Evolutionary conservation across 2,329 filamentous ascomycete species (phyloP), one percentile per base, ranked within the genome.

Genomic region (Septoria petroselini): DNA sequence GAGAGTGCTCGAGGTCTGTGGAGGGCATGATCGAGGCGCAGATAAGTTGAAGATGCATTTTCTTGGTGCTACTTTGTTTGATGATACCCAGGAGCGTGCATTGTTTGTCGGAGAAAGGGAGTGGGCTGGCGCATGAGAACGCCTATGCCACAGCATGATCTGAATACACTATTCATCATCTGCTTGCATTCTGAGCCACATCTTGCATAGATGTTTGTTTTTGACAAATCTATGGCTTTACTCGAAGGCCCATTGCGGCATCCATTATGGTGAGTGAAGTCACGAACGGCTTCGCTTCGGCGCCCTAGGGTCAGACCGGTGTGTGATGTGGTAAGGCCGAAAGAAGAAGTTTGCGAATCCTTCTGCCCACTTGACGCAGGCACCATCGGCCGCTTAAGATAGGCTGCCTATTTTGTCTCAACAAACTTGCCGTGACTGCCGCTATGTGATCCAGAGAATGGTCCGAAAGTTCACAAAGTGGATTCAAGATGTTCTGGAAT

Each of bases 41-140:
- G 58, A 58, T 19, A 30, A 25, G 25, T 44, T 59, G 41, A 60
- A 54, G 34, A 38, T 42, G 52, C 47, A 60, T 55, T 58, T 62
- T 27, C 15, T 65, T 43, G 62, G 63, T 11, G 61, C 60, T n/a
- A 63, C 59, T 18, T 51, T 62, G 31, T 62, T 59, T 53, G 58
- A 62, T 50, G 54, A 56, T 48, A 53, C 46, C 38, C 49, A 50
- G 31, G 39, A 52, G 45, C 43, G 54, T 34, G 48, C 51, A 30
- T 30, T 61, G 21, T 64, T 64, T 53, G 53, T 62, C 43, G 49
- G 48, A 4, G 48, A 50, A 40, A 41, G 40, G 31, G 53, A 50
- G 7, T 55, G 44, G 42, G 35, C 42, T n/a, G 30, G 37, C 14
- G 23, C 29, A 8, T 48, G 25, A 40, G n/a, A n/a, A n/a, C n/a